Percentiles rank a stretch among this genome's conserved stretches.
Conservation (phyloP, 768 basidiomycete species). For the Vararia minispora region DNA sequence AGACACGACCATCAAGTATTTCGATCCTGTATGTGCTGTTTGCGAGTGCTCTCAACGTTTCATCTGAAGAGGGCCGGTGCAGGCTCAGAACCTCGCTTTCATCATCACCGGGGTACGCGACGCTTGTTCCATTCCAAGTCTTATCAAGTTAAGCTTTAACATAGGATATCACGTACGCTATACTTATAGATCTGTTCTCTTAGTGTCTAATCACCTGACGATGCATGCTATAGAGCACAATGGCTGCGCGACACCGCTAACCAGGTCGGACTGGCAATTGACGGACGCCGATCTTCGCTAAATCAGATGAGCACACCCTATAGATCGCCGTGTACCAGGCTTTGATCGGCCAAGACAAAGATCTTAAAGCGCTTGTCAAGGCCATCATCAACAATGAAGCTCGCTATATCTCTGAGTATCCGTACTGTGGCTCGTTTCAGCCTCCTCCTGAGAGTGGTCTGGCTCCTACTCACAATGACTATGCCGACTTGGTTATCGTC, state of each 20-base stretch:
- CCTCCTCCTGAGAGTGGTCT: constrained; percentile 69
- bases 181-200: constrained; percentile 1
- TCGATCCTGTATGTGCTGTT: constrained; percentile 34
- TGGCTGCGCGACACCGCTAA: constrained; percentile 80
- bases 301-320: constrained; percentile 2
- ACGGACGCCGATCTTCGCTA: neutral
- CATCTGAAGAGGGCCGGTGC: neutral
- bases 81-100: constrained; percentile 65
- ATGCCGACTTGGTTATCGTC: constrained; percentile 57
- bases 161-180: constrained; percentile 63
- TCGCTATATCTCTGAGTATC: constrained; percentile 58
- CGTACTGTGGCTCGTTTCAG: constrained; percentile 77
- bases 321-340: constrained; percentile 64
- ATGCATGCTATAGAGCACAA: constrained; percentile 43
- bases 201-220: constrained; percentile 6
- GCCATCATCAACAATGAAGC: constrained; percentile 80
- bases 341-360: constrained; percentile 43
- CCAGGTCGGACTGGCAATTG: constrained; percentile 33
- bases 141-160: neutral
- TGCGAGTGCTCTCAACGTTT: neutral
- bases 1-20: constrained; percentile 79
- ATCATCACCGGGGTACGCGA: constrained; percentile 62
- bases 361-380: constrained; percentile 56
- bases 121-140: neutral
- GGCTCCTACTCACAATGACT: constrained; percentile 51